phyloP scores from a whole-genome alignment of 163 green algal genomes.

The Coccomyxa subellipsoidea region DNA sequence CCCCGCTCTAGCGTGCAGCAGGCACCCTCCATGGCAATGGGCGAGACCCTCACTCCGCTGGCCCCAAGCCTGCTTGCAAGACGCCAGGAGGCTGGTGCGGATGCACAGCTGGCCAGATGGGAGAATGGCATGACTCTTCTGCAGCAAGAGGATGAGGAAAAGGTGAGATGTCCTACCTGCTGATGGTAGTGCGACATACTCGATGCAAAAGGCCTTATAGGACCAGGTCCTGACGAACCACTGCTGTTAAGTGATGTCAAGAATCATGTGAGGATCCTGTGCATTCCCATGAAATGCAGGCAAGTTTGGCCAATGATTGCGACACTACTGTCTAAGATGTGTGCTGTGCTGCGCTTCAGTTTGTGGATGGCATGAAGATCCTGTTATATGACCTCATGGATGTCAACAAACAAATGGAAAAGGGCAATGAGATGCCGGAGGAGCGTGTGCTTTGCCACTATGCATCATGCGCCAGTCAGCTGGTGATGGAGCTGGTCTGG shows the following conservation, averaged over 20 bases:
- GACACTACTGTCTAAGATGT: not conserved
- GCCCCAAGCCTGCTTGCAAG: not conserved
- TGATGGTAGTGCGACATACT: no score
- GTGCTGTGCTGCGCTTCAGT: constrained; percentile 6
- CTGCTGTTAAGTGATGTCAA: no score
- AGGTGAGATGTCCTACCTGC: not conserved
- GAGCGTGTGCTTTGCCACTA: constrained; percentile 23
- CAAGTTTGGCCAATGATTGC: no score
- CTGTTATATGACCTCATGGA: constrained; percentile 81
- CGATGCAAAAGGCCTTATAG: no score
- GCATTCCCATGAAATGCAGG: no score
- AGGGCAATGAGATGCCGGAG: not conserved
- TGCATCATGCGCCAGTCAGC: constrained; percentile 41
- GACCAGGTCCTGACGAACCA: no score
- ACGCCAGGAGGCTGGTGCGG: not conserved
- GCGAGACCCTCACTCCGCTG: not conserved
- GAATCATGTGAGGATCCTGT: no score
- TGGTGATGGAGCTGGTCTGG: constrained; percentile 51
- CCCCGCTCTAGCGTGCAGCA: not conserved
- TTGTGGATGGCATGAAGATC: constrained; percentile 81
- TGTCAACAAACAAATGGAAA: constrained; percentile 13
- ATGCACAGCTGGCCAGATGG: constrained; percentile 1
- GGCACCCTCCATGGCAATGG: not conserved
- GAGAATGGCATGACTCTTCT: not conserved
- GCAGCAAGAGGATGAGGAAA: not conserved